Evolutionary conservation across 2,329 filamentous ascomycete genomes (phyloP).

Genomic region (Trichophyton rubrum): DNA sequence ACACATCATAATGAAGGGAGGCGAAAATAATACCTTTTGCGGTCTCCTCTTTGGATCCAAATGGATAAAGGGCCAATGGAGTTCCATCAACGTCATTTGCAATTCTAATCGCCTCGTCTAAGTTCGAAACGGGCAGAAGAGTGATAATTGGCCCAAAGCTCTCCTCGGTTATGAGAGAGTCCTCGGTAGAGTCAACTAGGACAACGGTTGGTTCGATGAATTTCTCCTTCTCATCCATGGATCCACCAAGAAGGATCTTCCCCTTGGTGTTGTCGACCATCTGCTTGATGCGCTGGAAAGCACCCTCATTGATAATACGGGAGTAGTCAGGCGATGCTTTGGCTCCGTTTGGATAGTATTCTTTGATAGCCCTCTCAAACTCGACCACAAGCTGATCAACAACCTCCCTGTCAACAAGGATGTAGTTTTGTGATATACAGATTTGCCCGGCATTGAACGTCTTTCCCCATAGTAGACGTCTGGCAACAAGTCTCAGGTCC

Average conservation of each 20-base stretch:
- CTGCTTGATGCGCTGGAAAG: conserved; percentile 73
- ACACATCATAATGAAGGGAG: not conserved
- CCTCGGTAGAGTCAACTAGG: conserved; percentile 60
- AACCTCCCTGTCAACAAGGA: conserved; percentile 64
- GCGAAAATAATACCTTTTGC: conserved; percentile 45
- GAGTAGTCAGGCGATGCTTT: conserved; percentile 65
- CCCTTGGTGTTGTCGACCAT: conserved; percentile 79
- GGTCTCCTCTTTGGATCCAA: conserved; percentile 69
- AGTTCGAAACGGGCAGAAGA: conserved; percentile 60
- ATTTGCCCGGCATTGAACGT: conserved; percentile 76
- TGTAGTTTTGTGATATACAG: conserved; percentile 88
- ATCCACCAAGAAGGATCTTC: conserved; percentile 76
- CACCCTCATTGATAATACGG: conserved; percentile 65
- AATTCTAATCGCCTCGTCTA: conserved; percentile 76
- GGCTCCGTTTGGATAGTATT: conserved; percentile 75
- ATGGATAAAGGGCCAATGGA: conserved; percentile 71
- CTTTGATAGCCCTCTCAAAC: conserved; percentile 56
- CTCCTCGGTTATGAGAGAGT: conserved; percentile 69
- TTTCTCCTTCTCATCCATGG: conserved; percentile 62
- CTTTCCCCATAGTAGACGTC: conserved; percentile 82
- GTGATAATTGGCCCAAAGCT: conserved; percentile 88
- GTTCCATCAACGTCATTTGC: conserved; percentile 73
- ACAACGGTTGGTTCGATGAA: conserved; percentile 92
- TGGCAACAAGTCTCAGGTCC: conserved; percentile 66
- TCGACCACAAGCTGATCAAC: conserved; percentile 60